phyloP scores from a whole-genome alignment of 371 early-diverging fungal genomes.

The Actinomucor elegans region DNA sequence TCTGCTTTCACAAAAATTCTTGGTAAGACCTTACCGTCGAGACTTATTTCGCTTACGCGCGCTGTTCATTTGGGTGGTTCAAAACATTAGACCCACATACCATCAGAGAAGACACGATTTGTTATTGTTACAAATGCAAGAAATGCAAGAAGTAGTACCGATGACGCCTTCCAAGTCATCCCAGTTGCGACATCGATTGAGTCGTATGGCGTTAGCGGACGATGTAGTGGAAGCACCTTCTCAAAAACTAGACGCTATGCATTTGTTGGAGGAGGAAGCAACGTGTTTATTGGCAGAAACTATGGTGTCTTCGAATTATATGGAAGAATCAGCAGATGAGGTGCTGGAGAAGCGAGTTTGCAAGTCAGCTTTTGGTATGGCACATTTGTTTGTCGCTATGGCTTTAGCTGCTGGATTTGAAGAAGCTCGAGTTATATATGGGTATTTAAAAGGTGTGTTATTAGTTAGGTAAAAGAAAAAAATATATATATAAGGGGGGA shows the following conservation, averaged over 20 bases:
- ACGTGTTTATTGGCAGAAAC: not conserved
- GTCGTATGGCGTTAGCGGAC: slow-evolving; percentile 4
- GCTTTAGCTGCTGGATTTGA: slow-evolving; percentile 54
- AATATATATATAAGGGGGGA: not conserved
- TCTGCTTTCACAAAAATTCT: slow-evolving; percentile 52
- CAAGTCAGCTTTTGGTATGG: slow-evolving; percentile 55
- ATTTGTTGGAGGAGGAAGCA: slow-evolving; percentile 17
- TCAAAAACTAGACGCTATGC: slow-evolving; percentile 12
- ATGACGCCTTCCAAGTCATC: slow-evolving; percentile 7
- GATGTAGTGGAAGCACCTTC: not conserved
- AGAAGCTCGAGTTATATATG: slow-evolving; percentile 54
- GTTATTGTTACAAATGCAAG: slow-evolving; percentile 13
- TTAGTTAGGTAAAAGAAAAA: slow-evolving; percentile 10
- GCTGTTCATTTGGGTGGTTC: slow-evolving; percentile 58
- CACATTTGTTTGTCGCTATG: slow-evolving; percentile 60
- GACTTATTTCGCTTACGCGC: slow-evolving; percentile 47
- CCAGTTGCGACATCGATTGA: slow-evolving; percentile 16
- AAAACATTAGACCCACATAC: slow-evolving; percentile 49
- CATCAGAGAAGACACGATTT: slow-evolving; percentile 16
- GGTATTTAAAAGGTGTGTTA: slow-evolving; percentile 52
- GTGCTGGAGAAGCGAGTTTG: slow-evolving; percentile 44
- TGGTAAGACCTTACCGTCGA: slow-evolving; percentile 52
- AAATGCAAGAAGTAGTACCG: not conserved
- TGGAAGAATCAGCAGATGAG: slow-evolving; percentile 38
- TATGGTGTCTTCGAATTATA: not conserved